A percentile compares a stretch with the other conserved stretches of the same genome.
Evolutionary conservation across 192 early-diverging fungal genomes (phyloP).

Genomic region (Linnemannia zychae): DNA sequence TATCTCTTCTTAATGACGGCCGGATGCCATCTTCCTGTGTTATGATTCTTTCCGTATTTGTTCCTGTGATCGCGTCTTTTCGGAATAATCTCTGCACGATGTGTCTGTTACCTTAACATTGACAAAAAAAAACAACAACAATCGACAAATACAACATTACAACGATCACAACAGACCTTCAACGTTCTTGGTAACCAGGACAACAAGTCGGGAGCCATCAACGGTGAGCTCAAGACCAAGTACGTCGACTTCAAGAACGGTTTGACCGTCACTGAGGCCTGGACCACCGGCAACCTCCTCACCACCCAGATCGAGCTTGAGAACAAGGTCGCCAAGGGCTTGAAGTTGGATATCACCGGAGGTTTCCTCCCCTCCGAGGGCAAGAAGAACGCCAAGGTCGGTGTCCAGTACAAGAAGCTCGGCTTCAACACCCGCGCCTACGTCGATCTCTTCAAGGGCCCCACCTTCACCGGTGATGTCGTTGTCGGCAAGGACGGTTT

Average conservation of each 20-base stretch:
- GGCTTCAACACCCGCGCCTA: slow-evolving; percentile 88
- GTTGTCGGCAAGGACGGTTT: slow-evolving; percentile 91
- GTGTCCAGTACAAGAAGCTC: slow-evolving; percentile 95
- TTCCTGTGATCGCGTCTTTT: slow-evolving; percentile 28
- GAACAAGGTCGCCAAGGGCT: slow-evolving; percentile 94
- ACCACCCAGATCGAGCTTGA: slow-evolving; percentile 92
- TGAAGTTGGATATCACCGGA: slow-evolving; percentile 91
- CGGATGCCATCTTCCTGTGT: neutral
- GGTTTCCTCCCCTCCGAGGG: slow-evolving; percentile 87
- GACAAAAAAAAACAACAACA: neutral
- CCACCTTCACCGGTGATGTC: slow-evolving; percentile 86
- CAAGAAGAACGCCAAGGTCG: slow-evolving; percentile 82
- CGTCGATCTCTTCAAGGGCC: slow-evolving; percentile 95
- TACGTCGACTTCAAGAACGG: slow-evolving; percentile 94
- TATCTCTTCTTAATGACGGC: neutral
- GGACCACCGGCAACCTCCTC: slow-evolving; percentile 95
- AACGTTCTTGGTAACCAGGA: slow-evolving; percentile 82
- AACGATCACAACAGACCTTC: slow-evolving; percentile 26
- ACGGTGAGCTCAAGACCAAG: slow-evolving; percentile 97
- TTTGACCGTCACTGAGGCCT: slow-evolving; percentile 94
- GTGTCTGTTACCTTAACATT: neutral
- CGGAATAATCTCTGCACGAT: slow-evolving; percentile 14
- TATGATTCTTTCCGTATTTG: neutral
- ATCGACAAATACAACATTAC: slow-evolving; percentile 1
- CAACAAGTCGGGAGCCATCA: slow-evolving; percentile 93